Conservation (phyloP, 75 land plant species). For the Cunninghamia lanceolata region DNA sequence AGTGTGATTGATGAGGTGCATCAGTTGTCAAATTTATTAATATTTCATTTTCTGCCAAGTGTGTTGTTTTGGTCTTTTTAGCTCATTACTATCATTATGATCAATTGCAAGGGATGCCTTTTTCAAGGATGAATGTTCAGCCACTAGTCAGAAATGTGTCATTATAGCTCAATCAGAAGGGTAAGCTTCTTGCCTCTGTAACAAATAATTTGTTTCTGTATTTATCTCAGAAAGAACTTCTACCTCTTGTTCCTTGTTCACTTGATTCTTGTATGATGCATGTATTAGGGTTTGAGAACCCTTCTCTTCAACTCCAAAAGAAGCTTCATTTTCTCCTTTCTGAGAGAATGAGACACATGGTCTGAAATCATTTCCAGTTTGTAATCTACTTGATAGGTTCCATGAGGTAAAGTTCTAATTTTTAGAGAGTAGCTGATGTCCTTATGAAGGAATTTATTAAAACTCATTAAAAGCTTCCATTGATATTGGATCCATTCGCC, state of each 20-base stretch:
- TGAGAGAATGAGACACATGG: not conserved
- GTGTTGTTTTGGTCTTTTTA: no score
- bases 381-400: not conserved
- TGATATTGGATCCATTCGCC: conserved; percentile 59
- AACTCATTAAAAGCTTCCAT: conserved; percentile 57
- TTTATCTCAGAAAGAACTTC: not conserved
- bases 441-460: not conserved
- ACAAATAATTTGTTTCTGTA: not conserved
- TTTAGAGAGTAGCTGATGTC: not conserved
- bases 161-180: not conserved
- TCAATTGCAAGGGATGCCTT: not conserved
- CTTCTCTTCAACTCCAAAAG: not conserved
- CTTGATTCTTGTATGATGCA: not conserved
- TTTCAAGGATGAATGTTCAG: conserved; percentile 11
- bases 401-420: not conserved
- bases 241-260: not conserved
- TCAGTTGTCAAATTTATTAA: no score
- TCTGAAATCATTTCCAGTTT: not conserved
- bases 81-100: not conserved
- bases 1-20: no score
- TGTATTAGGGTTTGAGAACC: not conserved
- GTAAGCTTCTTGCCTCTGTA: not conserved
- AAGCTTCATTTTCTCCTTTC: not conserved
- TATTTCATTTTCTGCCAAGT: no score
- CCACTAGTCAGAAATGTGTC: not conserved